Evolutionary conservation across 257 asterid genomes (phyloP).

Genomic region (Nicotiana paniculata): DNA sequence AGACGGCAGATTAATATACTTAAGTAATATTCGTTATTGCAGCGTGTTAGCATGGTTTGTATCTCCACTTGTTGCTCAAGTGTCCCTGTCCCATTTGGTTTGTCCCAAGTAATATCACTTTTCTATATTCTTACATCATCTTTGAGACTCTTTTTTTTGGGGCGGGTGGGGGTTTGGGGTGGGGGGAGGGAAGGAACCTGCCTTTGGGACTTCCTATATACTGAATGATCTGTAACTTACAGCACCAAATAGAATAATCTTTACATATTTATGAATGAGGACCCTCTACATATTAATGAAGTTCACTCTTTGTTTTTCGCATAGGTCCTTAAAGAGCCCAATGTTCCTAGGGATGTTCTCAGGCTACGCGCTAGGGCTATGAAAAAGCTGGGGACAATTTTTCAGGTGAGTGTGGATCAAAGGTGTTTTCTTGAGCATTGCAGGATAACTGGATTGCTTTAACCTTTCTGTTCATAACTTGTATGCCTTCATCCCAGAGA

Average conservation of each 20-base stretch:
- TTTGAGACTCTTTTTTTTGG: not conserved
- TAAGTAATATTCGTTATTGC: not conserved
- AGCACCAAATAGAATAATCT: not conserved
- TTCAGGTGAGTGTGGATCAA: slow-evolving; percentile 40
- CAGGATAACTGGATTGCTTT: not conserved
- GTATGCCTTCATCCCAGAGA: not conserved
- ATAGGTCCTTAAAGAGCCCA: slow-evolving; percentile 73
- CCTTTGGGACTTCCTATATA: not conserved
- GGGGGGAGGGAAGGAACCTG: too few species aligned
- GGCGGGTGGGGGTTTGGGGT: too few species aligned
- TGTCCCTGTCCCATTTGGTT: not conserved
- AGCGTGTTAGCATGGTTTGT: not conserved
- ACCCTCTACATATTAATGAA: not conserved
- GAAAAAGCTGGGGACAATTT: slow-evolving; percentile 66
- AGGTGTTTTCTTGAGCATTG: not conserved
- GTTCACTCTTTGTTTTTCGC: not conserved
- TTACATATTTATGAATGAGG: not conserved
- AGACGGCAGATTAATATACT: not conserved
- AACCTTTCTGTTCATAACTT: not conserved
- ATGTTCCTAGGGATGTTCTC: slow-evolving; percentile 55
- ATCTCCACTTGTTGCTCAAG: not conserved
- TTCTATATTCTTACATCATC: not conserved
- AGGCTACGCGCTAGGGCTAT: slow-evolving; percentile 61
- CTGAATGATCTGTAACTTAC: not conserved
- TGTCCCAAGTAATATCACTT: not conserved